Conservation (phyloP, 108 stramenopile genomes). For the Aurantiochytrium sp. region DNA sequence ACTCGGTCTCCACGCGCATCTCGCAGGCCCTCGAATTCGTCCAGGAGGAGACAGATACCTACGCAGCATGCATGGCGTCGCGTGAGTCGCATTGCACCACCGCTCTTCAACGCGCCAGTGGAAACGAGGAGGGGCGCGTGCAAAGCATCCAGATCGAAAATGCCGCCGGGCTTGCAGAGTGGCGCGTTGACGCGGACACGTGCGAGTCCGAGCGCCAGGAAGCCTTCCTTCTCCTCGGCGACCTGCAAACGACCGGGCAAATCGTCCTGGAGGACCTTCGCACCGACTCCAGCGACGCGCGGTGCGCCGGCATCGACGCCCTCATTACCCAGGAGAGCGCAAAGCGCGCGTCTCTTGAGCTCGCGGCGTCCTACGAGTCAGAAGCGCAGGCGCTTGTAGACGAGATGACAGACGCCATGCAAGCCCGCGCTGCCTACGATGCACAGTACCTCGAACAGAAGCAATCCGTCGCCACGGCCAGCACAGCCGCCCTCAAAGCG, state of each 20-base stretch:
- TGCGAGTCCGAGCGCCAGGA: background rate
- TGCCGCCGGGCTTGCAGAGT: background rate
- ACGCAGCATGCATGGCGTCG: background rate
- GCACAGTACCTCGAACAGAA: background rate
- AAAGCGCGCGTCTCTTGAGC: background rate
- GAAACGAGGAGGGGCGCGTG: background rate
- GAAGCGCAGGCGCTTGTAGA: background rate
- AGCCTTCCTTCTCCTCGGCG: background rate
- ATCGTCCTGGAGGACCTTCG: background rate
- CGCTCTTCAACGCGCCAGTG: background rate
- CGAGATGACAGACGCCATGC: background rate
- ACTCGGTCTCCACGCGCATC: background rate
- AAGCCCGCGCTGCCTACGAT: background rate
- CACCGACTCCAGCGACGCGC: background rate
- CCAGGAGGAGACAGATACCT: background rate
- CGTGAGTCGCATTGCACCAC: background rate
- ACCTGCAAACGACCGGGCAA: no score
- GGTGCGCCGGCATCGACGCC: background rate
- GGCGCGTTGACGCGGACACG: background rate
- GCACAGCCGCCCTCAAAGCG: background rate
- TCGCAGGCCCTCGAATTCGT: background rate
- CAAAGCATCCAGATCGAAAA: background rate
- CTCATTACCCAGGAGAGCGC: background rate
- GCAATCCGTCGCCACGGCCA: background rate
- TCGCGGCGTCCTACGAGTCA: background rate